Evolutionary conservation across 495 filamentous ascomycete genomes (phyloP).

Genomic region (Bathelium albidoporum): DNA sequence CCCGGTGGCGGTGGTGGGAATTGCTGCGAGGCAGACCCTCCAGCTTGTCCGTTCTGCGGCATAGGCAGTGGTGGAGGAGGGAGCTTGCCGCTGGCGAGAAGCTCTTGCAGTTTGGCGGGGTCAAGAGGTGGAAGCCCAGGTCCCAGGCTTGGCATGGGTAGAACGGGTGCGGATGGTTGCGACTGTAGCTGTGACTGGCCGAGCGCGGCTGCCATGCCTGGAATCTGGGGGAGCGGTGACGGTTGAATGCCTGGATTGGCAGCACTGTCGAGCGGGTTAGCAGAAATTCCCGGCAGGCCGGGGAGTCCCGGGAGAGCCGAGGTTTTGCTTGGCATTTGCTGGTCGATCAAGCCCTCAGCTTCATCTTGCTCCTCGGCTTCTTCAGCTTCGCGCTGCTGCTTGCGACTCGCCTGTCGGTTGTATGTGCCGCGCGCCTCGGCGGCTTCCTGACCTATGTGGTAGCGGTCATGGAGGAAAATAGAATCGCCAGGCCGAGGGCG

Average conservation of each 20-base stretch:
- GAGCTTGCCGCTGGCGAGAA: constrained; percentile 36
- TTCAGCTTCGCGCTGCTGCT: constrained; percentile 80
- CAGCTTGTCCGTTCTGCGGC: constrained; percentile 27
- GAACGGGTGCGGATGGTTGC: constrained; percentile 37
- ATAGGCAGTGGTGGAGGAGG: constrained; percentile 32
- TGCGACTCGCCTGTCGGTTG: constrained; percentile 66
- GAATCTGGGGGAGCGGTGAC: constrained; percentile 26
- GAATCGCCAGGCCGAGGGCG: constrained; percentile 77
- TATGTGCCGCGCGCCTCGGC: constrained; percentile 90
- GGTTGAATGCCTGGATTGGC: constrained; percentile 31
- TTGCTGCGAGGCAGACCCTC: constrained; percentile 31
- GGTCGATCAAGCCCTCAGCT: constrained; percentile 84
- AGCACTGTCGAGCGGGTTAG: constrained; percentile 28
- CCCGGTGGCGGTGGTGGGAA: constrained; percentile 33
- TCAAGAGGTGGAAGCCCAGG: constrained; percentile 42
- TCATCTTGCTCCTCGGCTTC: constrained; percentile 90
- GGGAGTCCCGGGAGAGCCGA: constrained; percentile 35
- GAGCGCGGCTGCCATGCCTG: constrained; percentile 40
- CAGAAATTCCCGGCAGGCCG: constrained; percentile 38
- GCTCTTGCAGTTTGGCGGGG: constrained; percentile 54
- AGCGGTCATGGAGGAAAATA: constrained; percentile 73
- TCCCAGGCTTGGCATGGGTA: constrained; percentile 42
- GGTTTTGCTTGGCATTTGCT: constrained; percentile 59
- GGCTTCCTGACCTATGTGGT: constrained; percentile 87
- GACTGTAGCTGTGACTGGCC: constrained; percentile 29